These are phyloP conservation scores for Tricholoma matsutake DNA, from an alignment of 768 basidiomycete genomes.

Conservation along the genomic window DNA sequence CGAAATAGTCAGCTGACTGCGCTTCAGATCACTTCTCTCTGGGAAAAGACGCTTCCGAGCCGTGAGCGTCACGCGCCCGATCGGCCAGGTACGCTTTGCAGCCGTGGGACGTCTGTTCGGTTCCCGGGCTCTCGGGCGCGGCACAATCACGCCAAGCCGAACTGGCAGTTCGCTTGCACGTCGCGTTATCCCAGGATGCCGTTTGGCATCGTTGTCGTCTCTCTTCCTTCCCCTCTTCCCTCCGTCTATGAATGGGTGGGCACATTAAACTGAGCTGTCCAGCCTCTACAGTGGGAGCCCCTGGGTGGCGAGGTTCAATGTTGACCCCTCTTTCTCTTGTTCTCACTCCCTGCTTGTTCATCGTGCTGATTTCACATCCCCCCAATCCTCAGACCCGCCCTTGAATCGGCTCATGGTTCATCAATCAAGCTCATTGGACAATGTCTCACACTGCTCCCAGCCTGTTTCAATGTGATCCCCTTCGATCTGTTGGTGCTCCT, in stretches of 20 bases:
- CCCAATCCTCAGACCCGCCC: not conserved
- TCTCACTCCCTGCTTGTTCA: not conserved
- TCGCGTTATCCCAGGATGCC: not conserved
- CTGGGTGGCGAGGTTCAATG: not conserved
- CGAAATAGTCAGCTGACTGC: too few relatives aligned
- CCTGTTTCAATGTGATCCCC: not conserved
- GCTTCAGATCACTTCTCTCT: too few relatives aligned
- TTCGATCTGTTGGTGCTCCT: not conserved
- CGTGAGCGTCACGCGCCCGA: not conserved
- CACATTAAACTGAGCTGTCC: not conserved
- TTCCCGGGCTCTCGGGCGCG: not conserved
- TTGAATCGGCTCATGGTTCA: not conserved
- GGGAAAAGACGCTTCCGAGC: not conserved
- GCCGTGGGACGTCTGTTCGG: not conserved
- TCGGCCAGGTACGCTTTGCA: not conserved
- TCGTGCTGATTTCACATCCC: not conserved
- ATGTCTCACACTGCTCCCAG: not conserved
- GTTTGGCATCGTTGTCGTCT: not conserved
- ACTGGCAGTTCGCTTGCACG: not conserved
- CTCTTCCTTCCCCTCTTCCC: not conserved
- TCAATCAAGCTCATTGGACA: not conserved
- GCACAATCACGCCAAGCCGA: constrained; percentile 1
- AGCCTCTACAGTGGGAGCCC: not conserved
- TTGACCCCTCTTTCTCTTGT: not conserved
- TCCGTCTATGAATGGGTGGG: not conserved